These are phyloP conservation scores for Solanum verrucosum DNA, from an alignment of 257 asterid genomes.

Conservation along the genomic window DNA sequence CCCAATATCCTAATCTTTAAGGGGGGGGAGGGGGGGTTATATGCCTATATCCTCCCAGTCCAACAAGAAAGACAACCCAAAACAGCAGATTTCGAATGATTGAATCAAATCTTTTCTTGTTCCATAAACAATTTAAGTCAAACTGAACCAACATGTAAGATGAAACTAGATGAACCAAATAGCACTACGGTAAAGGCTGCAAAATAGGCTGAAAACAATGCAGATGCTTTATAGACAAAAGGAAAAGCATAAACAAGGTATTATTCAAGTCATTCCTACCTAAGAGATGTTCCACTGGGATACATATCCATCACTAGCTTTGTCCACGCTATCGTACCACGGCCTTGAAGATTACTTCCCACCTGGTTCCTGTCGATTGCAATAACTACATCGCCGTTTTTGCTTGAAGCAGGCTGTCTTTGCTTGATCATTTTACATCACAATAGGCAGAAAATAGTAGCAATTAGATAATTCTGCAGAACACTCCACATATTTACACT, in stretches of 20 bases:
- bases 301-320: constrained; percentile 85
- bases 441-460: constrained; percentile 16
- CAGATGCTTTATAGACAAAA: not conserved
- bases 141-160: not conserved
- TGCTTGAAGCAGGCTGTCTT: constrained; percentile 98
- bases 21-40: not conserved
- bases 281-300: constrained; percentile 58
- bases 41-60: not conserved
- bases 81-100: not conserved
- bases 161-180: not conserved
- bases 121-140: not conserved
- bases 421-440: constrained; percentile 70
- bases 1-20: not conserved
- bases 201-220: not conserved
- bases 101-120: not conserved
- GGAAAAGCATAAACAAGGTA: not conserved
- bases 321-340: constrained; percentile 72
- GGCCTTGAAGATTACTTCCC: constrained; percentile 41
- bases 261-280: constrained; percentile 24
- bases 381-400: constrained; percentile 60
- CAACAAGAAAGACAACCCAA: not conserved
- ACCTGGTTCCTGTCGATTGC: constrained; percentile 35
- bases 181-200: not conserved
- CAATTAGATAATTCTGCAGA: constrained; percentile 27
- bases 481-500: not conserved